These are phyloP conservation scores for Tubosaeta brunneosetosa DNA, from an alignment of 768 basidiomycete genomes.

Conservation along the genomic window DNA sequence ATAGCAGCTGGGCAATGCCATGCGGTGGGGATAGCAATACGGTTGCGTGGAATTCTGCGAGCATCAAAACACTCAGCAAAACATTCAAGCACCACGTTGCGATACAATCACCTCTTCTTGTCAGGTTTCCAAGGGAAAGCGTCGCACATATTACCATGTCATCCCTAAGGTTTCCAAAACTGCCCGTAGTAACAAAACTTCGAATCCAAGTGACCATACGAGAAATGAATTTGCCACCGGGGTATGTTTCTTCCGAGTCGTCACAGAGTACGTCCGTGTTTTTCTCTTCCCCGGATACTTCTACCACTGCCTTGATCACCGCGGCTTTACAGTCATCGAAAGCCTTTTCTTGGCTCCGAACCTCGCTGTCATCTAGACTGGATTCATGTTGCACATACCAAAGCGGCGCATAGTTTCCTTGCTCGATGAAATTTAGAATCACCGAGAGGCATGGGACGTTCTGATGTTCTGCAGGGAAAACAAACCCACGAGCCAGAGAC, in stretches of 20 bases:
- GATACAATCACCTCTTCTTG: slow-evolving; percentile 55
- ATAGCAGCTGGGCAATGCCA: slow-evolving; percentile 56
- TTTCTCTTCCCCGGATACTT: slow-evolving; percentile 76
- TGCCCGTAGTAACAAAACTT: slow-evolving; percentile 41
- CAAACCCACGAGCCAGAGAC: slow-evolving; percentile 62
- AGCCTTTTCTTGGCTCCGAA: slow-evolving; percentile 61
- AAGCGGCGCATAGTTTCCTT: slow-evolving; percentile 59
- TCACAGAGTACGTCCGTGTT: slow-evolving; percentile 80
- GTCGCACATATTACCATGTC: slow-evolving; percentile 83
- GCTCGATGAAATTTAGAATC: slow-evolving; percentile 72
- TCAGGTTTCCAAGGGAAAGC: slow-evolving; percentile 77
- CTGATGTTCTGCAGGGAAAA: slow-evolving; percentile 53
- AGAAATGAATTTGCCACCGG: slow-evolving; percentile 68
- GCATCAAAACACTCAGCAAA: slow-evolving; percentile 6
- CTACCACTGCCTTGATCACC: slow-evolving; percentile 80
- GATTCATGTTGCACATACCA: slow-evolving; percentile 47
- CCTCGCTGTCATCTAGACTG: slow-evolving; percentile 36
- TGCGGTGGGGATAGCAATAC: slow-evolving; percentile 63
- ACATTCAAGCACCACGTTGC: background rate
- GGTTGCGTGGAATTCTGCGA: slow-evolving; percentile 52
- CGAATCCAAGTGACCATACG: slow-evolving; percentile 77
- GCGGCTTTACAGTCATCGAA: slow-evolving; percentile 84
- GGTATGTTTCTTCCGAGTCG: slow-evolving; percentile 46
- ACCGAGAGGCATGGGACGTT: slow-evolving; percentile 54
- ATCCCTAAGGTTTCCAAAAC: slow-evolving; percentile 42